phyloP scores from a whole-genome alignment of 108 stramenopile species.

The Conticribra weissflogii region DNA sequence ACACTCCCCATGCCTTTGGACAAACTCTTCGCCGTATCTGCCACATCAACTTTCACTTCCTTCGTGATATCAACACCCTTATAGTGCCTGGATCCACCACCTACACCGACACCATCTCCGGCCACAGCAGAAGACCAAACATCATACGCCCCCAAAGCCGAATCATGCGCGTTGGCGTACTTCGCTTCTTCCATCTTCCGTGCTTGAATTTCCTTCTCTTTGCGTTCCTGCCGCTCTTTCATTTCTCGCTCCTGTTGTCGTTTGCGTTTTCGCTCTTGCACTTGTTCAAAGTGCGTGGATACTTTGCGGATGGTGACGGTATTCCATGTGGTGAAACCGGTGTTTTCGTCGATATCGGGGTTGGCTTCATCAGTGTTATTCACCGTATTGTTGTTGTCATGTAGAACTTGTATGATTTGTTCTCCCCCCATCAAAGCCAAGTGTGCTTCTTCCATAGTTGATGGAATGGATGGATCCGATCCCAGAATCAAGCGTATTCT shows the following conservation, averaged over 20 bases:
- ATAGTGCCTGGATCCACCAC: slow-evolving; percentile 52
- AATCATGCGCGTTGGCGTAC: slow-evolving; percentile 81
- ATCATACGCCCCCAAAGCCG: slow-evolving; percentile 85
- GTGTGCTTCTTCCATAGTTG: slow-evolving; percentile 79
- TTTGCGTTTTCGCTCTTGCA: slow-evolving; percentile 67
- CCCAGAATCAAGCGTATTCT: slow-evolving; percentile 72
- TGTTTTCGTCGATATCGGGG: slow-evolving; percentile 66
- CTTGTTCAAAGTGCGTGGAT: slow-evolving; percentile 63
- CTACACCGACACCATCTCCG: slow-evolving; percentile 13
- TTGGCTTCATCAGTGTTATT: not conserved
- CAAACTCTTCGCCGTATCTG: slow-evolving; percentile 60
- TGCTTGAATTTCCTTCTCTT: slow-evolving; percentile 44
- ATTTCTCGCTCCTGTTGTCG: slow-evolving; percentile 44
- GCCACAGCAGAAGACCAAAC: slow-evolving; percentile 51
- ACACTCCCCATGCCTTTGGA: slow-evolving; percentile 51
- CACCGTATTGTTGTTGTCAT: slow-evolving; percentile 19
- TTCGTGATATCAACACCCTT: slow-evolving; percentile 80
- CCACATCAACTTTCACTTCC: slow-evolving; percentile 48
- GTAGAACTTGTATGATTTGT: slow-evolving; percentile 39
- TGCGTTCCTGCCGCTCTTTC: slow-evolving; percentile 53
- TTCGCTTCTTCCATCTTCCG: slow-evolving; percentile 84
- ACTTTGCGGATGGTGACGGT: slow-evolving; percentile 72
- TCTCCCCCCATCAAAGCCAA: slow-evolving; percentile 76
- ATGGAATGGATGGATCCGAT: slow-evolving; percentile 70
- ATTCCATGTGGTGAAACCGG: slow-evolving; percentile 76